Percentiles rank a stretch among this genome's conserved stretches.
Evolutionary conservation across 305 asterid species (phyloP).

Genomic region (Fraxinus platypoda): DNA sequence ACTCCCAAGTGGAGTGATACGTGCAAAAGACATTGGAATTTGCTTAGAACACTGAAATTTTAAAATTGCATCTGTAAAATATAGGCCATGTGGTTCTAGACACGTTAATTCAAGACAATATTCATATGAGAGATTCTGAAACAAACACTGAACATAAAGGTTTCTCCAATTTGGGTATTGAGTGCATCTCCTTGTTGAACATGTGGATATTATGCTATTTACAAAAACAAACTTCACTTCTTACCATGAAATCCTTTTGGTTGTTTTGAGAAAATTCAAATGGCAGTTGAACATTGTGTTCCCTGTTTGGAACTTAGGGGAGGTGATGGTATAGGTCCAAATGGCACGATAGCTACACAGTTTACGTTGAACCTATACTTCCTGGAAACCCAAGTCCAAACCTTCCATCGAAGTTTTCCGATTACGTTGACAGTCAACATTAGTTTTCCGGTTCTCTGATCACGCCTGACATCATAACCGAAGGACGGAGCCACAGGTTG

Average conservation of each 20-base stretch:
- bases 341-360: slow-evolving; percentile 64
- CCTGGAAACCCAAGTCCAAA: slow-evolving; percentile 92
- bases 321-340: slow-evolving; percentile 61
- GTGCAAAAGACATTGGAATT: not conserved
- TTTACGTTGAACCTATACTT: slow-evolving; percentile 68
- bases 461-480: slow-evolving; percentile 59
- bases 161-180: not conserved
- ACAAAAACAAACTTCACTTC: not conserved
- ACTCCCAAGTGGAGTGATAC: too few species aligned
- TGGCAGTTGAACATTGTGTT: slow-evolving; percentile 65
- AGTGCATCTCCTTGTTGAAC: not conserved
- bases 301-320: slow-evolving; percentile 59
- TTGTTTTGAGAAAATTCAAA: slow-evolving; percentile 20
- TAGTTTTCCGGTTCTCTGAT: slow-evolving; percentile 53
- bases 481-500: slow-evolving; percentile 75
- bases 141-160: not conserved
- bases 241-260: slow-evolving; percentile 1
- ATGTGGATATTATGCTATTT: not conserved
- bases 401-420: slow-evolving; percentile 83
- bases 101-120: not conserved
- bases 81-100: not conserved
- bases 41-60: not conserved
- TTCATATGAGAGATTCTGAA: not conserved
- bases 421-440: slow-evolving; percentile 46
- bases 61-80: not conserved